phyloP scores from a whole-genome alignment of 2,329 filamentous ascomycete species.

The Diaporthe aspalathi region DNA sequence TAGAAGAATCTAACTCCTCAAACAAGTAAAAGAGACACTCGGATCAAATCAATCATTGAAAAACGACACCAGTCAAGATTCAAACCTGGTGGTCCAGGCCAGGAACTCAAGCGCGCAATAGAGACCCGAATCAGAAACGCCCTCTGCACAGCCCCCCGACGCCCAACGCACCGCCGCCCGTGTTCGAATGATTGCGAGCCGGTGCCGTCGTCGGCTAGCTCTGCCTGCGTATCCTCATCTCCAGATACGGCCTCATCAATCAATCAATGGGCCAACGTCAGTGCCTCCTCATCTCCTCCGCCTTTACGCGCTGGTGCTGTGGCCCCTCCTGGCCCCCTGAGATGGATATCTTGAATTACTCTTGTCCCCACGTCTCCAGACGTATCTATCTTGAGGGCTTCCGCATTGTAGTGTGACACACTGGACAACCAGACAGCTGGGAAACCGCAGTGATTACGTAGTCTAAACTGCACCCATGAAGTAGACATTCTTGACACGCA shows the following conservation, averaged over 20 bases:
- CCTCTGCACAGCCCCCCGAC: constrained; percentile 28
- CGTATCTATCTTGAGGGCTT: background rate
- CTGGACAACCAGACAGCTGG: background rate
- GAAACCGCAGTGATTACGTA: too few relatives aligned
- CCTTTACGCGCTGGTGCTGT: constrained; percentile 3
- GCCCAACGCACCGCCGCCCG: constrained; percentile 5
- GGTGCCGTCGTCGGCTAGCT: constrained; percentile 4
- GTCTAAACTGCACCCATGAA: too few relatives aligned
- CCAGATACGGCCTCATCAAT: constrained; percentile 7
- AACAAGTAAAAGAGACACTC: background rate
- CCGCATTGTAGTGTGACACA: background rate
- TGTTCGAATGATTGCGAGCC: constrained; percentile 1
- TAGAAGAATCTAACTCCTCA: constrained; percentile 13
- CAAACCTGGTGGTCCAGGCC: background rate
- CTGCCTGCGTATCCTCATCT: constrained; percentile 29
- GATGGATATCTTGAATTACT: constrained; percentile 27
- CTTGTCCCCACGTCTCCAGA: background rate
- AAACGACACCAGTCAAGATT: background rate
- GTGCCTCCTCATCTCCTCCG: constrained; percentile 19
- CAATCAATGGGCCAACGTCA: constrained; percentile 21
- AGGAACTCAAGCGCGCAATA: background rate
- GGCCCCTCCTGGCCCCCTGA: constrained; percentile 17
- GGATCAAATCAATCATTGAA: background rate
- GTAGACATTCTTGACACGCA: background rate
- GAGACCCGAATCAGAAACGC: constrained; percentile 1